phyloP scores from a whole-genome alignment of 768 basidiomycete species.

The Dacryopinax primogenitus region DNA sequence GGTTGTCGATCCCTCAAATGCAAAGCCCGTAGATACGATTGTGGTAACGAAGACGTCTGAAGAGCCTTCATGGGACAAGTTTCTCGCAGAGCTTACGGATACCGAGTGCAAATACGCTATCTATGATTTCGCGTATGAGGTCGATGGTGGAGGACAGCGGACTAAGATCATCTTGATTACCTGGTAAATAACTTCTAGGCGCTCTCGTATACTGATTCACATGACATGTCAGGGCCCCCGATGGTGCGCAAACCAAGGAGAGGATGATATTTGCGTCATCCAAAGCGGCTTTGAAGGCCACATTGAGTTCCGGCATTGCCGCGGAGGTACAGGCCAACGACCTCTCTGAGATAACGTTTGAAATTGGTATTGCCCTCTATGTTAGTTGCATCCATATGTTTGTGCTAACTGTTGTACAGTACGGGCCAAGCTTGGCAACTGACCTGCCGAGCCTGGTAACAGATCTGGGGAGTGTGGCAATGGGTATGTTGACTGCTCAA shows the following conservation, averaged over 20 bases:
- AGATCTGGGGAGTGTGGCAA: too few relatives aligned
- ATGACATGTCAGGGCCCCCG: conserved; percentile 71
- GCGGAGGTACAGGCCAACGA: conserved; percentile 83
- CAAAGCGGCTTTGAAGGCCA: conserved; percentile 58
- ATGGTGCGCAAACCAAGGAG: conserved; percentile 66
- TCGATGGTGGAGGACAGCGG: conserved; percentile 56
- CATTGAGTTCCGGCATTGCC: conserved; percentile 44
- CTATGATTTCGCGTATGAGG: conserved; percentile 79
- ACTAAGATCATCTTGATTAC: conserved; percentile 75
- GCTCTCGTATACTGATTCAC: not conserved
- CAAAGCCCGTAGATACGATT: too few relatives aligned
- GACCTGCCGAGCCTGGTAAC: too few relatives aligned
- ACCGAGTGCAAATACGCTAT: conserved; percentile 75
- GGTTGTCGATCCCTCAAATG: too few relatives aligned
- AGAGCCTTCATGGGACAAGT: conserved; percentile 48
- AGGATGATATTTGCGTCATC: conserved; percentile 94
- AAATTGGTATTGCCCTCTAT: conserved; percentile 40
- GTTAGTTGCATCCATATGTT: not conserved
- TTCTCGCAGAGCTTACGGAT: conserved; percentile 61
- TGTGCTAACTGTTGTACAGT: not conserved
- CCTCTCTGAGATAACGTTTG: conserved; percentile 52
- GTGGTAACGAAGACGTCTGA: conserved; percentile 54
- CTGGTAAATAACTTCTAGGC: conserved; percentile 50
- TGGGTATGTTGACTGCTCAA: too few relatives aligned
- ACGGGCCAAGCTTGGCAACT: not conserved